phyloP scores from a whole-genome alignment of 2,329 filamentous ascomycete genomes.

The Trichoderma afroharzianum region DNA sequence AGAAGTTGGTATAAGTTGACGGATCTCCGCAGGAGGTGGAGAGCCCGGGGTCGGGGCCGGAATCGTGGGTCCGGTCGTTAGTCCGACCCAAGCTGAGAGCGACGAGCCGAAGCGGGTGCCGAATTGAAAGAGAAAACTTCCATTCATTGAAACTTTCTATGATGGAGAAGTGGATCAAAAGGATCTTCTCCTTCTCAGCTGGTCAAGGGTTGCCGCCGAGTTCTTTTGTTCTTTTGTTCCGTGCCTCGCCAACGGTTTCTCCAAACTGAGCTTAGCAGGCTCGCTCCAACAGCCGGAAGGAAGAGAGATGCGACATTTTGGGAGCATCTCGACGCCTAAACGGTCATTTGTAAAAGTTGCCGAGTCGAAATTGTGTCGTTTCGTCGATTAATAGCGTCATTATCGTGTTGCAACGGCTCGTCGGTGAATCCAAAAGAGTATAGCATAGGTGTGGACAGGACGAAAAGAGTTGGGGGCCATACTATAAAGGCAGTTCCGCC shows the following conservation, averaged over 20 bases:
- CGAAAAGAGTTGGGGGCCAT: neutral
- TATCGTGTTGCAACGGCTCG: neutral
- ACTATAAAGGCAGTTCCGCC: constrained; percentile 1
- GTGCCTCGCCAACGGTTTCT: neutral
- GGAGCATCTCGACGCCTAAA: neutral
- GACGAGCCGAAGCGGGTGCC: neutral
- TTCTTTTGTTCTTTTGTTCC: neutral
- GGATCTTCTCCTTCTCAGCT: constrained; percentile 4
- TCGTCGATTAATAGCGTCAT: neutral
- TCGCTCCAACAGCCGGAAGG: neutral
- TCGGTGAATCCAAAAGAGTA: neutral
- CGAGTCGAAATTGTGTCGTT: neutral
- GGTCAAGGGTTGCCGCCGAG: neutral
- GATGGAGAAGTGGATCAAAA: neutral
- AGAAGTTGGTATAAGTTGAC: neutral
- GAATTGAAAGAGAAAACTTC: neutral
- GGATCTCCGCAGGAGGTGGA: neutral
- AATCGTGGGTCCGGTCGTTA: neutral
- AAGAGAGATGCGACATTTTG: neutral
- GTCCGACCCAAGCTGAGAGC: neutral
- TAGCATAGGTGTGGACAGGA: neutral
- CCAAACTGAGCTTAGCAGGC: neutral
- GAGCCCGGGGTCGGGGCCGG: neutral
- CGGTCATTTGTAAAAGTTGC: neutral
- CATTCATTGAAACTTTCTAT: neutral